Base-by-base conservation (phyloP, 2,329 filamentous ascomycete genomes). In the Botrytis hyacinthi region DNA sequence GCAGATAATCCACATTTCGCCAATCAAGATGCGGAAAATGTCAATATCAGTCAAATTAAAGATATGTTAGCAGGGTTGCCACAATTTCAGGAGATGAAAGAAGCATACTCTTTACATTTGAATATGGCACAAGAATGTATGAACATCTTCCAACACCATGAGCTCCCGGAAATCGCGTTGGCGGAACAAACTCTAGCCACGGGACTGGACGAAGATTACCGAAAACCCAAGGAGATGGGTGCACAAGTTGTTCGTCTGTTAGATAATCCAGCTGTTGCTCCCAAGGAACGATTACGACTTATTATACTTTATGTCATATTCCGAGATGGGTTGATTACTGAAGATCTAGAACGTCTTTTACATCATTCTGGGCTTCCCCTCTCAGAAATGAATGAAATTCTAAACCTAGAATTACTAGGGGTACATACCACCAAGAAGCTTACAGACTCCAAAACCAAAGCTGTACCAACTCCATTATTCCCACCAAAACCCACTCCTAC, bases 71-170 rank as follows among this genome's bases (percentile, higher is more conserved):
- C 94, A 22, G 95, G 95, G 14, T 84, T 99, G 74, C 94, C 95
- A 20, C 93, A 98, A 80, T 99, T 98, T 80, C 93, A 97, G 80
- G 92, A 97, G 82, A 93, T 96, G 86, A 98, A 98, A 82, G 94
- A 97, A 80, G 91, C 93, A 2, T 99, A 98, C 82, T 96, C 95
- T 0, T 85, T 99, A 71, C 96, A 99, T 83, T 86, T 99, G 60
- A 95, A 91, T 77, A 98, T 99, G 95, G 96, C 96, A 2, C 93
- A 98, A 81, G 94, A 97, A 81, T 97, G 94, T 81, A 98, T 98
- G 95, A 94, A 94, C 78, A 89, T 93, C 54, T 99, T 99, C 79
- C 91, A 97, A 81, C 85, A 90, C 70, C 89, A 91, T 81, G 97
- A 97, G 80, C 86, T 99, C 10, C 88, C 92, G 10, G 96, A 99